phyloP scores from a whole-genome alignment of 257 asterid genomes.

The Penstemon newberryi region DNA sequence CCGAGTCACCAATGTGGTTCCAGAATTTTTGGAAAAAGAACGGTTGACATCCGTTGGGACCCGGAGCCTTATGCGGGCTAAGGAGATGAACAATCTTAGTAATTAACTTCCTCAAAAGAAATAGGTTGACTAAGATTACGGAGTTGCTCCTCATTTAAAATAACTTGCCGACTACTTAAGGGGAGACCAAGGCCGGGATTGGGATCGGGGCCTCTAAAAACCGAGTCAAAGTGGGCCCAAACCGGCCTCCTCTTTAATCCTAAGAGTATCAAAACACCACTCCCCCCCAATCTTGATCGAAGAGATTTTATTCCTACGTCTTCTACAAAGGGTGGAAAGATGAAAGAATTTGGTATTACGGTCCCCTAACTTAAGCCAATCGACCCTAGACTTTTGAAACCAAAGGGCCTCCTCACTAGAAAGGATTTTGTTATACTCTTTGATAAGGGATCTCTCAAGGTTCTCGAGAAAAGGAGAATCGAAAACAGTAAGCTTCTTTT shows the following conservation, averaged over 20 bases:
- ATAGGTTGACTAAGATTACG: too few species aligned
- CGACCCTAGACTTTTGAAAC: neutral
- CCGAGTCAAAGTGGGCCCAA: too few species aligned
- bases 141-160: too few species aligned
- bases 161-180: too few species aligned
- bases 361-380: neutral
- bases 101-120: neutral
- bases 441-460: neutral
- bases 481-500: neutral
- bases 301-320: neutral
- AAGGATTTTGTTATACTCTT: neutral
- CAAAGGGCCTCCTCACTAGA: neutral
- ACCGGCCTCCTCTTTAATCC: too few species aligned
- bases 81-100: neutral
- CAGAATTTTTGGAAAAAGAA: neutral
- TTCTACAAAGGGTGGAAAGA: neutral
- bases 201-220: neutral
- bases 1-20: neutral
- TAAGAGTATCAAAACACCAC: too few species aligned
- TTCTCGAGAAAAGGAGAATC: neutral
- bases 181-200: neutral
- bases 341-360: neutral
- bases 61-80: neutral
- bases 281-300: neutral
- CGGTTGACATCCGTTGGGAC: neutral